Percentiles rank a stretch among this genome's conserved stretches.
These are phyloP conservation scores for Monilinia polystroma DNA, from an alignment of 2,329 filamentous ascomycete species.

Conservation along the genomic window DNA sequence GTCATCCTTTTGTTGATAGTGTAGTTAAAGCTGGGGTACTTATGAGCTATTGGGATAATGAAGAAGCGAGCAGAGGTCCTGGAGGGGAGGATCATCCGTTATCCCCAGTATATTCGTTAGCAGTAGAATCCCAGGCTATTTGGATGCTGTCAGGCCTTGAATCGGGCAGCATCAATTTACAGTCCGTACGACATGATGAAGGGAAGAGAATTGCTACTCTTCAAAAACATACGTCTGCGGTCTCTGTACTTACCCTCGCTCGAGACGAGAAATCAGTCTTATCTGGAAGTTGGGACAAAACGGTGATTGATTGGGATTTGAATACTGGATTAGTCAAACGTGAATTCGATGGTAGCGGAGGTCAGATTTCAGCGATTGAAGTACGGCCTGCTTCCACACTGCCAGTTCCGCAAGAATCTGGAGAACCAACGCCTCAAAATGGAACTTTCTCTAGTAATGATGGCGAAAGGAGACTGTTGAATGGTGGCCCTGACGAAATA, in stretches of 20 bases:
- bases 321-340: constrained; percentile 78
- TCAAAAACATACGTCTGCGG: constrained; percentile 83
- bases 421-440: constrained; percentile 56
- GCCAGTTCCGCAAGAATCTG: constrained; percentile 71
- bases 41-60: constrained; percentile 98
- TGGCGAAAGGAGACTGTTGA: constrained; percentile 53
- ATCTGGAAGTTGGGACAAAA: constrained; percentile 96
- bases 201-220: constrained; percentile 83
- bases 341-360: constrained; percentile 71
- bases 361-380: constrained; percentile 88
- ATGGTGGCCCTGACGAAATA: constrained; percentile 49
- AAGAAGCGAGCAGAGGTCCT: constrained; percentile 59
- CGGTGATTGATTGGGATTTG: constrained; percentile 89
- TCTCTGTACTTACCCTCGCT: constrained; percentile 79
- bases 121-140: constrained; percentile 82
- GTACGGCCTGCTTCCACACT: constrained; percentile 73
- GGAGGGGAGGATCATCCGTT: constrained; percentile 57
- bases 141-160: constrained; percentile 92
- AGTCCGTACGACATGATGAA: constrained; percentile 91
- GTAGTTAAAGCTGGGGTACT: constrained; percentile 93
- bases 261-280: constrained; percentile 84
- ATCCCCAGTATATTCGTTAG: constrained; percentile 93
- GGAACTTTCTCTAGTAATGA: constrained; percentile 80
- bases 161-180: constrained; percentile 87
- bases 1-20: constrained; percentile 95